Conservation (phyloP, 2,329 filamentous ascomycete genomes). For the Aspergillus eucalypticola region DNA sequence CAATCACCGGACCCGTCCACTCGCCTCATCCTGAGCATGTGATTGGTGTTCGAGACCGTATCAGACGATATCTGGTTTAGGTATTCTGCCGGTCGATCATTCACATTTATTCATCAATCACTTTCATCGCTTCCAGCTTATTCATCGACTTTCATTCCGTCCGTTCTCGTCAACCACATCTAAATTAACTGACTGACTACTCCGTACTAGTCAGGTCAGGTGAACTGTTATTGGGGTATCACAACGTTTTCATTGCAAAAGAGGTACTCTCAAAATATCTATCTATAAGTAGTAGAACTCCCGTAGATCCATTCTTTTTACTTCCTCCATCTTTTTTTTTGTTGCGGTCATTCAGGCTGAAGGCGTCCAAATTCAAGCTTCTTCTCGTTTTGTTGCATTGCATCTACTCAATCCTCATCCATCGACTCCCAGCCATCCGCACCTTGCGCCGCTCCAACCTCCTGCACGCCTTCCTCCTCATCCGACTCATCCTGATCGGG, state of each 20-base stretch:
- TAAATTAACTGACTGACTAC: too few species aligned
- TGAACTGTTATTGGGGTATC: constrained; percentile 19
- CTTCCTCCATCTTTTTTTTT: too few species aligned
- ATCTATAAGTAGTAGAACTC: background rate
- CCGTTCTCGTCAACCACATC: background rate
- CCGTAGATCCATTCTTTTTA: background rate
- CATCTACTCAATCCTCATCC: constrained; percentile 49
- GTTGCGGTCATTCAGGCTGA: background rate
- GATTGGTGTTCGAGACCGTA: constrained; percentile 4
- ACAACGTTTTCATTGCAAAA: constrained; percentile 22
- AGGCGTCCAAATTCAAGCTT: background rate
- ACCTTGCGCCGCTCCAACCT: constrained; percentile 51
- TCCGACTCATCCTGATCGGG: constrained; percentile 66
- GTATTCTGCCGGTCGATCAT: constrained; percentile 1
- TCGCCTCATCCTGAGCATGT: background rate
- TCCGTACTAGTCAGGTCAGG: too few species aligned
- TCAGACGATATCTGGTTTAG: background rate
- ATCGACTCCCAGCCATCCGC: constrained; percentile 57
- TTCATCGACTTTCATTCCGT: background rate
- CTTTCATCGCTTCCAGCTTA: background rate
- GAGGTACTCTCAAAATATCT: background rate
- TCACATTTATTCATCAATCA: background rate
- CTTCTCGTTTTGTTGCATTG: too few species aligned
- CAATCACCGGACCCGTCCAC: background rate
- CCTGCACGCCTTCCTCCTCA: constrained; percentile 60